These are phyloP conservation scores for Trametopsis cervina DNA, from an alignment of 768 basidiomycete genomes.

Conservation along the genomic window DNA sequence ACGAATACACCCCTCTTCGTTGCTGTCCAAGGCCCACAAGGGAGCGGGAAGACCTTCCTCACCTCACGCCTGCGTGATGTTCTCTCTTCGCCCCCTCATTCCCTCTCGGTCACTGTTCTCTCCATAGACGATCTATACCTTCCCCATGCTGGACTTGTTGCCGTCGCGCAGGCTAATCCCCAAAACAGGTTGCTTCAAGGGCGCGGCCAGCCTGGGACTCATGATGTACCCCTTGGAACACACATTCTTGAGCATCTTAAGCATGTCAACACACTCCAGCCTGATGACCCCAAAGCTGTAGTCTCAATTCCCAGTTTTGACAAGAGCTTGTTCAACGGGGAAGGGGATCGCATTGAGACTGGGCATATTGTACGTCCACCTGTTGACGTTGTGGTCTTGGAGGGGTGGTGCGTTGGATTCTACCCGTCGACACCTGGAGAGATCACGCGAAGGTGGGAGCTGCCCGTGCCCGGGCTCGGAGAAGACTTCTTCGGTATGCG, in stretches of 20 bases:
- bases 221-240: conserved; percentile 67
- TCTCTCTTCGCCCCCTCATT: conserved; percentile 35
- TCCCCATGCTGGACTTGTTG: conserved; percentile 51
- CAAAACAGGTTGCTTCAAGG: conserved; percentile 66
- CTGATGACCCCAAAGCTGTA: neutral
- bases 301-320: conserved; percentile 77
- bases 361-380: conserved; percentile 41
- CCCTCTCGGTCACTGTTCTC: conserved; percentile 52
- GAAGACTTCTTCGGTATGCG: conserved; percentile 28
- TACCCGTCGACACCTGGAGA: conserved; percentile 47
- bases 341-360: conserved; percentile 70
- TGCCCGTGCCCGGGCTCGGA: conserved; percentile 24
- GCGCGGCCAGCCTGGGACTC: conserved; percentile 91
- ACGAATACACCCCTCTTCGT: conserved; percentile 63
- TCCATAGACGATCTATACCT: conserved; percentile 88
- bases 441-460: conserved; percentile 47
- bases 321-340: conserved; percentile 73
- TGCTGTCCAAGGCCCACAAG: conserved; percentile 90
- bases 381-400: conserved; percentile 81
- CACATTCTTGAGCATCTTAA: conserved; percentile 45
- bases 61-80: conserved; percentile 45
- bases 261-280: conserved; percentile 26
- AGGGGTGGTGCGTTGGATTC: conserved; percentile 97
- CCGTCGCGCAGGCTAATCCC: conserved; percentile 48
- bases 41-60: conserved; percentile 86